Evolutionary conservation across 2,329 filamentous ascomycete genomes (phyloP).

Genomic region (Cercospora sp.): DNA sequence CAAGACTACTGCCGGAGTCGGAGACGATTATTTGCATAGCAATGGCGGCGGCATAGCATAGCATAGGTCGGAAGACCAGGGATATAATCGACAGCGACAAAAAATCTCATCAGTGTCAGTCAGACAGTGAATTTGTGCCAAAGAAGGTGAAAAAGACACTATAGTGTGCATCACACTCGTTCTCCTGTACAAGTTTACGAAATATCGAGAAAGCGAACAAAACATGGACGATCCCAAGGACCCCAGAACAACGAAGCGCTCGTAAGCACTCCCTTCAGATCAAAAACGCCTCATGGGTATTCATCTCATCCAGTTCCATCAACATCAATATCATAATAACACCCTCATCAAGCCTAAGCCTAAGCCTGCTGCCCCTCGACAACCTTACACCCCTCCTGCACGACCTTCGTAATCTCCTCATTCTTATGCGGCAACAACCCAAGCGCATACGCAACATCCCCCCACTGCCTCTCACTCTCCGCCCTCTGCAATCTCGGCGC

Average conservation of each 20-base stretch:
- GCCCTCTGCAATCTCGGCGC: constrained; percentile 81
- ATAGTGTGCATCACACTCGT: not conserved
- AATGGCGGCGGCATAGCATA: not conserved
- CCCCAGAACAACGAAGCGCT: not conserved
- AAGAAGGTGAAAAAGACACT: not conserved
- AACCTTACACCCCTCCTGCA: constrained; percentile 69
- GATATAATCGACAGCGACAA: not conserved
- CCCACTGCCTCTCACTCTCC: constrained; percentile 94
- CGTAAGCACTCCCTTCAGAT: not conserved
- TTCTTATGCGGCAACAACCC: constrained; percentile 90
- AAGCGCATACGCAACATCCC: constrained; percentile 90
- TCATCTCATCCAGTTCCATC: not conserved
- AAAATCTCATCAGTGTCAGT: not conserved
- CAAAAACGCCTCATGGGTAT: constrained; percentile 3
- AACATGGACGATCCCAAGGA: not conserved
- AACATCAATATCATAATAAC: not conserved
- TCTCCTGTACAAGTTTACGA: not conserved
- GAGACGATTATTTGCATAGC: not conserved
- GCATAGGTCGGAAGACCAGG: not conserved
- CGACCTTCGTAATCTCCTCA: constrained; percentile 77
- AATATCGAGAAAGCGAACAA: not conserved
- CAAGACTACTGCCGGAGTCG: not conserved
- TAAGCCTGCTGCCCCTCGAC: constrained; percentile 39
- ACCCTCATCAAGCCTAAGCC: not conserved
- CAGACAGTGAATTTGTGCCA: not conserved